phyloP scores from a whole-genome alignment of 768 basidiomycete genomes.

The Boletellus emodensis region DNA sequence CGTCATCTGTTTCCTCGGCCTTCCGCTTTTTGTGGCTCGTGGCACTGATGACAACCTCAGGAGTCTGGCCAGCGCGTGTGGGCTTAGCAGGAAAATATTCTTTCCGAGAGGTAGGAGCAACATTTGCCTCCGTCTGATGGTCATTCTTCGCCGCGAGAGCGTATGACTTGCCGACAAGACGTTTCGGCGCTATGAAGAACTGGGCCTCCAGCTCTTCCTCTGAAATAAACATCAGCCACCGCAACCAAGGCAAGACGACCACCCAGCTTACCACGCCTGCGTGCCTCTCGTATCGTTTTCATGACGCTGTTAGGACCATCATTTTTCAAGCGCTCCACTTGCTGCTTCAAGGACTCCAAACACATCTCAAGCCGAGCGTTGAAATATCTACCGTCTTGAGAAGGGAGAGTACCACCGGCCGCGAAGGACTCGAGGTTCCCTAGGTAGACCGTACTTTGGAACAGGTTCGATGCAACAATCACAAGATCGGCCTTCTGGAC shows the following conservation, averaged over 20 bases:
- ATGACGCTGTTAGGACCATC: constrained; percentile 61
- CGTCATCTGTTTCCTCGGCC: constrained; percentile 16
- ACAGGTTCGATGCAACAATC: constrained; percentile 82
- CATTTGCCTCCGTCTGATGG: constrained; percentile 19
- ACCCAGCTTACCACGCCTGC: constrained; percentile 50
- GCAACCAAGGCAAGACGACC: background rate
- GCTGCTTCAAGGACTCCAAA: constrained; percentile 52
- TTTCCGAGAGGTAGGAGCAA: constrained; percentile 10
- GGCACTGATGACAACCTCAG: constrained; percentile 57
- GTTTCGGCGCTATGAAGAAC: constrained; percentile 49
- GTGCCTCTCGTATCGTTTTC: constrained; percentile 59
- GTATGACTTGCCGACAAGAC: constrained; percentile 73
- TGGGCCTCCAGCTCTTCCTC: constrained; percentile 52
- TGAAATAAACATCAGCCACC: constrained; percentile 18
- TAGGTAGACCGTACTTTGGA: constrained; percentile 72
- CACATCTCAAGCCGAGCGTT: constrained; percentile 71
- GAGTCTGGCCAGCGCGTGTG: constrained; percentile 38
- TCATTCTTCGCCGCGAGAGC: constrained; percentile 48
- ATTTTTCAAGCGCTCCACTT: constrained; percentile 64
- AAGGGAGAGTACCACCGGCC: constrained; percentile 63
- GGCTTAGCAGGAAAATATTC: constrained; percentile 27
- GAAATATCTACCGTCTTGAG: constrained; percentile 86
- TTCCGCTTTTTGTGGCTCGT: constrained; percentile 18
- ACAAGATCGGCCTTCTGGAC: constrained; percentile 82
- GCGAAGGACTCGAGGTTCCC: constrained; percentile 72